Conservation (phyloP, 495 filamentous ascomycete genomes). For the Aspergillus incahuasiensis region DNA sequence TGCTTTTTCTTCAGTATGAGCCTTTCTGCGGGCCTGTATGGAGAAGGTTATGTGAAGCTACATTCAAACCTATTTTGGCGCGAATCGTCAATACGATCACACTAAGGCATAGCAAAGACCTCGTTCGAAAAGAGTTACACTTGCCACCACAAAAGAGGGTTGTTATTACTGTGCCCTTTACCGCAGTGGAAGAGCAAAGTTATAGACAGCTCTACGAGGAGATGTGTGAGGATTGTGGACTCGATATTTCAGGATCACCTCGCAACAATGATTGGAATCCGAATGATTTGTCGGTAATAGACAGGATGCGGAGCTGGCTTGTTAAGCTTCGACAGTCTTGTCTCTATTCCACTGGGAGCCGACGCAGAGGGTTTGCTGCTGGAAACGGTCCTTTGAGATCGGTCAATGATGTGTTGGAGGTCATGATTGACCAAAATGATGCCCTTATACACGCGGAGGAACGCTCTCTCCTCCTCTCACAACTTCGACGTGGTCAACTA, state of each 20-base stretch:
- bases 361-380: slow-evolving; percentile 61
- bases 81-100: slow-evolving; percentile 63
- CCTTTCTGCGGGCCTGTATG: slow-evolving; percentile 69
- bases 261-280: slow-evolving; percentile 56
- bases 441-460: slow-evolving; percentile 59
- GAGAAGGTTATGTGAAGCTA: slow-evolving; percentile 53
- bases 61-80: slow-evolving; percentile 56
- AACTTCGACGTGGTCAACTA: slow-evolving; percentile 67
- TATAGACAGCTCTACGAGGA: slow-evolving; percentile 68
- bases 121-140: slow-evolving; percentile 62
- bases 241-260: slow-evolving; percentile 62
- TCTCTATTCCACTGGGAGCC: slow-evolving; percentile 71
- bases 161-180: slow-evolving; percentile 86
- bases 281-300: slow-evolving; percentile 49
- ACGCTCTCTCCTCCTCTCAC: slow-evolving; percentile 54
- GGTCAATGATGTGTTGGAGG: slow-evolving; percentile 74
- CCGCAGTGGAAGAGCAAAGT: slow-evolving; percentile 79
- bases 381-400: slow-evolving; percentile 66
- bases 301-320: slow-evolving; percentile 68
- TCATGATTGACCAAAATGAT: slow-evolving; percentile 84
- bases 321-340: slow-evolving; percentile 73
- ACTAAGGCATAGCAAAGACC: slow-evolving; percentile 79
- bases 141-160: slow-evolving; percentile 74
- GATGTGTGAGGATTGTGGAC: slow-evolving; percentile 63
- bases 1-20: slow-evolving; percentile 75